A percentile compares a stretch with the other conserved stretches of the same genome.
phyloP scores from a whole-genome alignment of 176 grass and related monocot species.

The Hsuehochloa calcarea region DNA sequence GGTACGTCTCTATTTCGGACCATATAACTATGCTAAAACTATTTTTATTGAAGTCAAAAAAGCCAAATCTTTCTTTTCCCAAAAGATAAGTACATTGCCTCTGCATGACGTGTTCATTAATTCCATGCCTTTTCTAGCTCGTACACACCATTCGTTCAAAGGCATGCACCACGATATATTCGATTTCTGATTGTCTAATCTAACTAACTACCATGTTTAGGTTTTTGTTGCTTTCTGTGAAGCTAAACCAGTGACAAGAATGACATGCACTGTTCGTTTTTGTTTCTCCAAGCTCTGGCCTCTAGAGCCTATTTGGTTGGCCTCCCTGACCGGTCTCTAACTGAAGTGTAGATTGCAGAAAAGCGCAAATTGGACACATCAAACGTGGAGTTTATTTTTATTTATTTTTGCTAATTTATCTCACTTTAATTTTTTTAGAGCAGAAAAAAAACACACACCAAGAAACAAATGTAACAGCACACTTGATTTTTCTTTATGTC shows the following conservation, averaged over 20 bases:
- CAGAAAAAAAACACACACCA: background rate
- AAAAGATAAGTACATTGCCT: background rate
- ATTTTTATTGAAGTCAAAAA: background rate
- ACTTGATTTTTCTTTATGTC: background rate
- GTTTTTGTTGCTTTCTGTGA: no score
- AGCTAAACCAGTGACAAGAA: background rate
- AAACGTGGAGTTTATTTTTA: background rate
- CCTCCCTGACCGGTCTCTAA: background rate
- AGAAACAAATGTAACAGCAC: background rate
- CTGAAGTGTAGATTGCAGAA: background rate
- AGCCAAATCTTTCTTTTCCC: background rate
- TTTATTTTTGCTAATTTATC: background rate
- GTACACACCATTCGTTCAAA: background rate
- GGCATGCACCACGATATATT: background rate
- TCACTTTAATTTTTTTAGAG: background rate
- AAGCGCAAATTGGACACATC: background rate
- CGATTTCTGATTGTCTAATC: background rate
- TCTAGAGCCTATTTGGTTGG: background rate
- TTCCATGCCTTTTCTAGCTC: background rate
- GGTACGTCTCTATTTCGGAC: background rate
- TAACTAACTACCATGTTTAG: background rate
- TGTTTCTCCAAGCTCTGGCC: background rate
- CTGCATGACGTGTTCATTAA: background rate
- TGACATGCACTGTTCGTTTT: background rate
- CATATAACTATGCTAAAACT: background rate